Evolutionary conservation across 1,139 yeast species (phyloP).

Genomic region (Wickerhamomyces sp.): DNA sequence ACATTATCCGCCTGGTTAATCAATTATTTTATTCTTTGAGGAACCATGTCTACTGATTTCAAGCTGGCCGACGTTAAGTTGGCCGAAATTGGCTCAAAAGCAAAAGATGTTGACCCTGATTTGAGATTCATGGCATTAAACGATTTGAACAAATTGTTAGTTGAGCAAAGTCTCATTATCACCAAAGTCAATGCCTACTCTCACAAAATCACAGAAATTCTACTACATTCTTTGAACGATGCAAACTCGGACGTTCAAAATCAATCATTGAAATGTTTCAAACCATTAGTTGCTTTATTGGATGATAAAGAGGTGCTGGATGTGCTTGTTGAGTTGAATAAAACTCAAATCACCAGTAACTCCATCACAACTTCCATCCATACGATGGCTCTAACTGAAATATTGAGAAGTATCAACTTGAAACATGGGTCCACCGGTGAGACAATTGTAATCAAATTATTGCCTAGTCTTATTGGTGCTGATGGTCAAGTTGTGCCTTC

Average conservation of each 20-base stretch:
- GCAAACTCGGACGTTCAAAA: conserved; percentile 72
- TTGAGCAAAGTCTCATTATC: conserved; percentile 29
- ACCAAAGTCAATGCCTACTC: conserved; percentile 26
- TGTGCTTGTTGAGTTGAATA: conserved; percentile 26
- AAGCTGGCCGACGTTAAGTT: conserved; percentile 44
- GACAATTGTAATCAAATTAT: conserved; percentile 28
- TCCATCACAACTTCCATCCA: conserved; percentile 59
- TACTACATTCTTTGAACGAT: conserved; percentile 55
- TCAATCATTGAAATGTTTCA: conserved; percentile 64
- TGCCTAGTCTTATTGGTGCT: conserved; percentile 28
- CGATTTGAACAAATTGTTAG: conserved; percentile 54
- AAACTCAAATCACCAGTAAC: conserved; percentile 26
- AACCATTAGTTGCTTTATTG: conserved; percentile 32
- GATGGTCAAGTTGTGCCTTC: conserved; percentile 28
- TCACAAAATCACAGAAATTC: conserved; percentile 38
- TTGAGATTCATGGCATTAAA: conserved; percentile 82
- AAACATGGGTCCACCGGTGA: conserved; percentile 27
- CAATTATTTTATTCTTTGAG: background rate
- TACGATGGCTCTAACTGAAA: conserved; percentile 65
- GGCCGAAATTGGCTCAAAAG: conserved; percentile 53
- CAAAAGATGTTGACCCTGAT: conserved; percentile 73
- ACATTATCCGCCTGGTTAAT: background rate
- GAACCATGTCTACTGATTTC: conserved; percentile 38
- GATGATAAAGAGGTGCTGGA: conserved; percentile 22
- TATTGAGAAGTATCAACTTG: conserved; percentile 37